A percentile compares a stretch with the other conserved stretches of the same genome.
phyloP scores from a whole-genome alignment of 441 rosid species.

The Viola pubescens region DNA sequence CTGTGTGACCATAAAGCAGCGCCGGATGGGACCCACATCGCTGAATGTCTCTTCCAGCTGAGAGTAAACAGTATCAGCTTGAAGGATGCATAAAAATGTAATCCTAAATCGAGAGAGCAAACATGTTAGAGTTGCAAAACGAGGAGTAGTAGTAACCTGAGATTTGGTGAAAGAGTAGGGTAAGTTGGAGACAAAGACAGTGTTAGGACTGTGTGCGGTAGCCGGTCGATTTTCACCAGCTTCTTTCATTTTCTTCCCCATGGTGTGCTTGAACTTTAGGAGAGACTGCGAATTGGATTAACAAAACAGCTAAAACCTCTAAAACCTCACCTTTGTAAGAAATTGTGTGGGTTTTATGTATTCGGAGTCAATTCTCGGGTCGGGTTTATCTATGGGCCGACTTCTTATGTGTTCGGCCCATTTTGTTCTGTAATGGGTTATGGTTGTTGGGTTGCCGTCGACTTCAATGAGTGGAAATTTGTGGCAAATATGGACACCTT shows the following conservation, averaged over 20 bases:
- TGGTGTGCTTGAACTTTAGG: constrained; percentile 2
- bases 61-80: not conserved
- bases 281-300: not conserved
- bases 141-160: constrained; percentile 41
- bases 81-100: not conserved
- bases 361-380: not conserved
- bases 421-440: no score
- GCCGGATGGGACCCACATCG: constrained; percentile 89
- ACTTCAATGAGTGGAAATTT: no score
- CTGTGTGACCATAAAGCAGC: constrained; percentile 74
- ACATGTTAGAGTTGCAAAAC: not conserved
- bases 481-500: no score
- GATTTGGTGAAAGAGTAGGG: constrained; percentile 78
- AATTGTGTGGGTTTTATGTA: not conserved
- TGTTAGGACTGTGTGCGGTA: constrained; percentile 51
- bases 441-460: no score
- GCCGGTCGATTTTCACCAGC: constrained; percentile 6
- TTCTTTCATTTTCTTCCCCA: constrained; percentile 45
- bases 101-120: not conserved
- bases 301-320: constrained; percentile 9
- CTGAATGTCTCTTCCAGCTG: constrained; percentile 85
- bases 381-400: not conserved
- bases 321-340: not conserved
- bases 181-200: constrained; percentile 72
- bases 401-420: not conserved